These are phyloP conservation scores for Ehretia macrophylla DNA, from an alignment of 257 asterid genomes.

Conservation along the genomic window DNA sequence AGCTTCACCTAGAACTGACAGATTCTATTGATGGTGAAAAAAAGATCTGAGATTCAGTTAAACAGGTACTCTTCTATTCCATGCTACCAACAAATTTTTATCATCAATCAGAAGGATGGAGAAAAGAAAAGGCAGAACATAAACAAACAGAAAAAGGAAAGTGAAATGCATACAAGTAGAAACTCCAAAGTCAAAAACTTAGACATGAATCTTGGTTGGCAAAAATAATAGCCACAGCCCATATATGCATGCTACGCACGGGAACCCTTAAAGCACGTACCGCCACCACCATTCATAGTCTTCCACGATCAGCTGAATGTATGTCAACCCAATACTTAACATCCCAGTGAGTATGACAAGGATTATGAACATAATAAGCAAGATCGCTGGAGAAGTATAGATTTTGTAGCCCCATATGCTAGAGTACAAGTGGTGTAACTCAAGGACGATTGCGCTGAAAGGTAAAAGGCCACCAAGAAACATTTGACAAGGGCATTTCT, in stretches of 20 bases:
- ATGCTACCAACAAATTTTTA: no score
- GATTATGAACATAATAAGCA: constrained; percentile 47
- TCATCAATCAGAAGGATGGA: no score
- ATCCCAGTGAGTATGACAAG: constrained; percentile 52
- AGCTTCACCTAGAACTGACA: no score
- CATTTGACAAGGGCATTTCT: constrained; percentile 66
- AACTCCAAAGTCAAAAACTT: no score
- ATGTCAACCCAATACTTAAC: constrained; percentile 67
- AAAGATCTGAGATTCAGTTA: no score
- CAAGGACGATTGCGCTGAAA: constrained; percentile 66
- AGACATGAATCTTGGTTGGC: not conserved
- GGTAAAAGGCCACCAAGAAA: constrained; percentile 80
- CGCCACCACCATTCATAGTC: constrained; percentile 92
- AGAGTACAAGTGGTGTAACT: constrained; percentile 64
- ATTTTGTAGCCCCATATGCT: constrained; percentile 85
- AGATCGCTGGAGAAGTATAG: constrained; percentile 42
- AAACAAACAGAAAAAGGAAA: no score
- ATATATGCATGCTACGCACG: constrained; percentile 1
- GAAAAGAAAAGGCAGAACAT: not conserved
- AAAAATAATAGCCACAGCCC: no score
- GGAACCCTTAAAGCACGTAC: constrained; percentile 31
- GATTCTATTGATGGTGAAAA: no score
- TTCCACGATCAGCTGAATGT: constrained; percentile 70
- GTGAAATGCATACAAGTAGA: no score
- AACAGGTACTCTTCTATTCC: no score